These are phyloP conservation scores for Mycogone perniciosa DNA, from an alignment of 2,329 filamentous ascomycete genomes.

Conservation along the genomic window DNA sequence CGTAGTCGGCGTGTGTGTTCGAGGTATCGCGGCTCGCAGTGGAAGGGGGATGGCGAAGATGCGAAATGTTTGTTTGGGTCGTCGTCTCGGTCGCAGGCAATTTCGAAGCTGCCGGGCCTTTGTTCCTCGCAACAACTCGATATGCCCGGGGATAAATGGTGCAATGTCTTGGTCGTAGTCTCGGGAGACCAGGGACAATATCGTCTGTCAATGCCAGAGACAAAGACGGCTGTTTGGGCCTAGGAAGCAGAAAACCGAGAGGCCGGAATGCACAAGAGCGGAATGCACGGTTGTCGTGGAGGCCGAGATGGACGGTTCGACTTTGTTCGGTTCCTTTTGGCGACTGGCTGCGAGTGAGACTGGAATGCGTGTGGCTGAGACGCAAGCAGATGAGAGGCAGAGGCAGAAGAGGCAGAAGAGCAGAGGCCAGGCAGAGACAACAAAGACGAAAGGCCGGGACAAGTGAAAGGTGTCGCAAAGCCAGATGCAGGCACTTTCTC, in stretches of 20 bases:
- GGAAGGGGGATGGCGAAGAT: not conserved
- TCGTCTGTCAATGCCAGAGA: constrained; percentile 2
- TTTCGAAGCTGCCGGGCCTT: not conserved
- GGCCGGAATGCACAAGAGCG: constrained; percentile 6
- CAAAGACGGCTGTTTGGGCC: not conserved
- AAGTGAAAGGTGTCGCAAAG: no score
- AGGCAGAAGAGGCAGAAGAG: not conserved
- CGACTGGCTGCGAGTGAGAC: not conserved
- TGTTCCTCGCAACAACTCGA: not conserved
- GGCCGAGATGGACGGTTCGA: not conserved
- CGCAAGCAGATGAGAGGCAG: not conserved
- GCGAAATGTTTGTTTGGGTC: not conserved
- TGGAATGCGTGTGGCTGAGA: constrained; percentile 13
- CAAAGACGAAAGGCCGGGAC: not conserved
- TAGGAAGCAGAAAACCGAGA: not conserved
- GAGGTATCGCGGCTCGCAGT: not conserved
- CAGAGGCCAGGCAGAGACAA: not conserved
- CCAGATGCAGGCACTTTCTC: no score
- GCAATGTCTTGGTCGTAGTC: constrained; percentile 2
- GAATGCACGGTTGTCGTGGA: not conserved
- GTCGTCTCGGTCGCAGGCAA: not conserved
- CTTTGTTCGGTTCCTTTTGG: not conserved
- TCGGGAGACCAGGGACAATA: not conserved
- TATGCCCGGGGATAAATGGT: not conserved
- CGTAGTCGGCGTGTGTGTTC: no score